phyloP scores from a whole-genome alignment of 169 alveolate species.

The Plasmodium falciparum region DNA sequence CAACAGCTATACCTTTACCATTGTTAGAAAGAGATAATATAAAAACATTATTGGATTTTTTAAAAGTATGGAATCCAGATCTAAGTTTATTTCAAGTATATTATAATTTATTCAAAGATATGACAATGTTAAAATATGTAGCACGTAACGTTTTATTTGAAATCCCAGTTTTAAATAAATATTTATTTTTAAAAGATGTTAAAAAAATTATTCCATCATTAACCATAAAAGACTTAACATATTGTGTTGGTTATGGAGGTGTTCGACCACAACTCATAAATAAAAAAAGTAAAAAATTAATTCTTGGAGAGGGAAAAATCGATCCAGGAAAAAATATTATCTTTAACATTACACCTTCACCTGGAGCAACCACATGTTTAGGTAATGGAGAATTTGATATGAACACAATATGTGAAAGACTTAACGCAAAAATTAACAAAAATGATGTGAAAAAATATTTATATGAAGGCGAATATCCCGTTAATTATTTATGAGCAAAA shows the following conservation, averaged over 20 bases:
- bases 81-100: constrained; percentile 82
- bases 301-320: constrained; percentile 90
- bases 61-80: constrained; percentile 85
- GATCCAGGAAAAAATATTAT: constrained; percentile 85
- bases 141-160: constrained; percentile 86
- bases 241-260: constrained; percentile 90
- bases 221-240: constrained; percentile 82
- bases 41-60: constrained; percentile 84
- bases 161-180: constrained; percentile 84
- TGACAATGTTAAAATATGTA: constrained; percentile 86
- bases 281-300: constrained; percentile 83
- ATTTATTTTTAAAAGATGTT: constrained; percentile 87
- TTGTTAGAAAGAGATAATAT: constrained; percentile 87
- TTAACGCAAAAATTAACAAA: constrained; percentile 85
- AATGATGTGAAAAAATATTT: constrained; percentile 75
- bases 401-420: constrained; percentile 85
- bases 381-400: constrained; percentile 89
- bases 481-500: constrained; percentile 33
- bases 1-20: constrained; percentile 91
- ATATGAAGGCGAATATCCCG: constrained; percentile 87
- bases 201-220: constrained; percentile 88
- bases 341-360: constrained; percentile 90
- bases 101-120: constrained; percentile 81
- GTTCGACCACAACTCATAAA: constrained; percentile 91
- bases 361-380: constrained; percentile 91